These are phyloP conservation scores for Saccharomyces hybrid DNA, from an alignment of 1,139 yeast genomes.

Conservation along the genomic window DNA sequence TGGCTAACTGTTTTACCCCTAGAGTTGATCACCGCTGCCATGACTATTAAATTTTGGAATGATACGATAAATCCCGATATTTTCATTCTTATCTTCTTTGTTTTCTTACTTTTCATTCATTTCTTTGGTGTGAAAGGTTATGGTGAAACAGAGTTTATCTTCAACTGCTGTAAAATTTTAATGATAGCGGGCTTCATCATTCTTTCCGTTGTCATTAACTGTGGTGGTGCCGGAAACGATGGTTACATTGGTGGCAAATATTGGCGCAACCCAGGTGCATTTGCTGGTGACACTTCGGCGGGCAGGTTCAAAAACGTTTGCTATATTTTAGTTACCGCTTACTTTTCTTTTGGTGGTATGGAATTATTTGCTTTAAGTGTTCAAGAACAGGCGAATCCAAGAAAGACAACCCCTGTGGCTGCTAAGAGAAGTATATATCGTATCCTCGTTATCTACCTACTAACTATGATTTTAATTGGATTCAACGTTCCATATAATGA, in stretches of 20 bases:
- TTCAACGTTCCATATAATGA: constrained; percentile 54
- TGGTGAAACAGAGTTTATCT: constrained; percentile 63
- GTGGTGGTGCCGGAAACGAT: constrained; percentile 57
- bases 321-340: constrained; percentile 70
- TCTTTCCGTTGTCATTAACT: constrained; percentile 47
- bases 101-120: constrained; percentile 46
- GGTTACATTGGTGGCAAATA: constrained; percentile 54
- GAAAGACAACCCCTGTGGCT: constrained; percentile 59
- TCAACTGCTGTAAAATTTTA: constrained; percentile 48
- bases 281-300: constrained; percentile 14
- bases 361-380: constrained; percentile 80
- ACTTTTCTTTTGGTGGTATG: constrained; percentile 78
- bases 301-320: constrained; percentile 63
- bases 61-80: constrained; percentile 51
- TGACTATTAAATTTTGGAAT: constrained; percentile 62
- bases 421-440: constrained; percentile 61
- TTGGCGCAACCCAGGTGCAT: constrained; percentile 57
- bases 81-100: constrained; percentile 53
- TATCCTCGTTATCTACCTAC: constrained; percentile 51
- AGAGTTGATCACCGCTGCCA: constrained; percentile 69
- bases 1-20: constrained; percentile 73
- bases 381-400: constrained; percentile 75
- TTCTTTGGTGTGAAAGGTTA: constrained; percentile 58
- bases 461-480: constrained; percentile 54
- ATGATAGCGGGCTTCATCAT: constrained; percentile 59